Evolutionary conservation across 306 rosid genomes (phyloP).

Genomic region (Boehmeria nivea): DNA sequence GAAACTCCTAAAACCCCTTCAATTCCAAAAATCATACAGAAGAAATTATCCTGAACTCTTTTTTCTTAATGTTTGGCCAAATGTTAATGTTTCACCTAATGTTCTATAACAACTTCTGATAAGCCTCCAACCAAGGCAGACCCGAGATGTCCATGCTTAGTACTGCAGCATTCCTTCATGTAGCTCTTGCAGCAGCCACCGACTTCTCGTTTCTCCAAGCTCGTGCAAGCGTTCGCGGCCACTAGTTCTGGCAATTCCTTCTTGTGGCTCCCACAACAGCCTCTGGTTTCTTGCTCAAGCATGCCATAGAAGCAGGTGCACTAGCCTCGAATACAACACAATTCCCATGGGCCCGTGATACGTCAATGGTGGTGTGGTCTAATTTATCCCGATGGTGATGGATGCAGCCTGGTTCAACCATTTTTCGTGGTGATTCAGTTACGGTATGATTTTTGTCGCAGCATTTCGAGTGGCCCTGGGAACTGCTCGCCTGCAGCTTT

Average conservation of each 20-base stretch:
- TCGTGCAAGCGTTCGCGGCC: slow-evolving; percentile 35
- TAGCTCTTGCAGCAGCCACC: slow-evolving; percentile 82
- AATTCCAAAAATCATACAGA: background rate
- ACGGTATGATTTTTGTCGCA: slow-evolving; percentile 20
- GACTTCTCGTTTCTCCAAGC: slow-evolving; percentile 48
- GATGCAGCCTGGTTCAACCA: slow-evolving; percentile 13
- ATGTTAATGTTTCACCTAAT: slow-evolving; percentile 21
- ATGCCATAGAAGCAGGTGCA: slow-evolving; percentile 7
- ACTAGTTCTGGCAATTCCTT: slow-evolving; percentile 19
- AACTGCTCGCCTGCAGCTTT: background rate
- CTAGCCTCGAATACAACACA: slow-evolving; percentile 9
- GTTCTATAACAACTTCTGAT: slow-evolving; percentile 54
- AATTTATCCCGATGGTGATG: background rate
- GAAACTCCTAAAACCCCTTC: background rate
- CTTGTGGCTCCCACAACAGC: slow-evolving; percentile 28
- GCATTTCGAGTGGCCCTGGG: slow-evolving; percentile 31
- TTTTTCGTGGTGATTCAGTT: slow-evolving; percentile 6
- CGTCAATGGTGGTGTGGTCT: slow-evolving; percentile 28
- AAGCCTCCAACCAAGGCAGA: slow-evolving; percentile 41
- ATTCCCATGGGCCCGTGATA: slow-evolving; percentile 9
- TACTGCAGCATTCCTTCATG: slow-evolving; percentile 67
- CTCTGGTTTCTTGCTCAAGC: slow-evolving; percentile 8
- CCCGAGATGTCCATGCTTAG: slow-evolving; percentile 37
- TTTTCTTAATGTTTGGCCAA: background rate
- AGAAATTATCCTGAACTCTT: slow-evolving; percentile 4